Conservation (phyloP, 108 stramenopile species). For the Epipyxis sp. region DNA sequence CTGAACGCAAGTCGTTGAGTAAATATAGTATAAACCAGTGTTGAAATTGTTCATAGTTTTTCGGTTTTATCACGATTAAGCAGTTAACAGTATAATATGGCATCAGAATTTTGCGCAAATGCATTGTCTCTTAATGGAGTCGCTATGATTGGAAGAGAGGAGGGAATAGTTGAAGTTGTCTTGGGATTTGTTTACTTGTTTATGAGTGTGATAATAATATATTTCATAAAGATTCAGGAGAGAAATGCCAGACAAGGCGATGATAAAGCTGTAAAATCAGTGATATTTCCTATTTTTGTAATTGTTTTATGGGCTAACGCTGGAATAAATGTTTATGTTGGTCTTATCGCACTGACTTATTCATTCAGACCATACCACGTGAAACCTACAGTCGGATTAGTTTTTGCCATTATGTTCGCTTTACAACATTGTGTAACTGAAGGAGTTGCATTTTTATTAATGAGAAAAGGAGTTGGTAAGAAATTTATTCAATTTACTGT, state of each 20-base stretch:
- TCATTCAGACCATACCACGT: neutral
- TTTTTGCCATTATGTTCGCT: neutral
- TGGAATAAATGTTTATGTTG: neutral
- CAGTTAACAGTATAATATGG: too few relatives aligned
- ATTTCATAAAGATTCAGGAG: conserved; percentile 11
- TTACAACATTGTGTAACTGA: conserved; percentile 20
- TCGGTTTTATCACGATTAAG: too few relatives aligned
- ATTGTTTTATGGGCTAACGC: conserved; percentile 15
- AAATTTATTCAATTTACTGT: too few relatives aligned
- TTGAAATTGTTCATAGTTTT: too few relatives aligned
- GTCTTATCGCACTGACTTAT: neutral
- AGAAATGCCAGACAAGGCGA: conserved; percentile 6
- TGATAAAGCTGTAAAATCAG: conserved; percentile 3
- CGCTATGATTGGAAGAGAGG: neutral
- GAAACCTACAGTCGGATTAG: neutral
- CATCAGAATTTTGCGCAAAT: too few relatives aligned
- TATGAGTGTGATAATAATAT: neutral
- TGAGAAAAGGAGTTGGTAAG: conserved; percentile 28
- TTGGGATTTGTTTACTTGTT: conserved; percentile 10
- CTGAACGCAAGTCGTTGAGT: too few relatives aligned
- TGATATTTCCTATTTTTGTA: conserved; percentile 26
- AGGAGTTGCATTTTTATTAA: conserved; percentile 13
- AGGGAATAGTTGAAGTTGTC: neutral
- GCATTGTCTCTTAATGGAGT: too few relatives aligned
- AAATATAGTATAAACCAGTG: too few relatives aligned